Percentiles rank a stretch among this genome's conserved stretches.
Evolutionary conservation across 2,329 filamentous ascomycete genomes (phyloP).

Genomic region (Blastomyces gilchristii): DNA sequence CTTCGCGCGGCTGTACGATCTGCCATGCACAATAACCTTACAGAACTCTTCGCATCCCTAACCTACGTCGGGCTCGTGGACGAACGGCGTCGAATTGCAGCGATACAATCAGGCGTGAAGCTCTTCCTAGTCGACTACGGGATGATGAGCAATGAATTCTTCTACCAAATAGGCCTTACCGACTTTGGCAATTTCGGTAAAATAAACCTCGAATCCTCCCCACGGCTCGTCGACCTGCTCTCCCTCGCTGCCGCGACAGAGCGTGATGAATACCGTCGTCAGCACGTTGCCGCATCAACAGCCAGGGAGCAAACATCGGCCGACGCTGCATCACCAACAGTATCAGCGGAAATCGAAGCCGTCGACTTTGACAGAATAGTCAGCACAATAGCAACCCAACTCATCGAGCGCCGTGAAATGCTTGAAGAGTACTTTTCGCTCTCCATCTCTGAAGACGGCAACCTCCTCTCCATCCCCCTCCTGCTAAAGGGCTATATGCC

Average conservation of each 20-base stretch:
- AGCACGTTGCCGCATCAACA: not conserved
- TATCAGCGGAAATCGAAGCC: constrained; percentile 48
- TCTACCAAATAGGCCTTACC: constrained; percentile 89
- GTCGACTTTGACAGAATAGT: constrained; percentile 57
- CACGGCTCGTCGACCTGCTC: constrained; percentile 62
- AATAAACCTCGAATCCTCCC: constrained; percentile 67
- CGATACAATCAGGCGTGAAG: constrained; percentile 85
- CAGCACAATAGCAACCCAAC: constrained; percentile 37
- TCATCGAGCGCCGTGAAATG: constrained; percentile 73
- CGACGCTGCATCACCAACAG: not conserved
- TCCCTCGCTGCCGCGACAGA: constrained; percentile 63
- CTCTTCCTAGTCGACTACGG: constrained; percentile 91
- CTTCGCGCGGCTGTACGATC: constrained; percentile 72
- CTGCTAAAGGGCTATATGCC: constrained; percentile 84
- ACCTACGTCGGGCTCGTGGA: constrained; percentile 94
- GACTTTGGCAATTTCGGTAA: constrained; percentile 92
- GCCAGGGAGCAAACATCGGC: not conserved
- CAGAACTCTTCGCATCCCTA: constrained; percentile 75
- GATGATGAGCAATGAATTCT: constrained; percentile 73
- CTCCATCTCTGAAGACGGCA: constrained; percentile 65
- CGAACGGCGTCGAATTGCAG: constrained; percentile 72
- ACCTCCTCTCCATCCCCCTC: constrained; percentile 69
- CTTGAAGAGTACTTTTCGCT: constrained; percentile 86
- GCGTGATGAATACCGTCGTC: constrained; percentile 34
- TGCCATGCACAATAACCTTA: constrained; percentile 72